Evolutionary conservation across 2,329 filamentous ascomycete species (phyloP).

Genomic region (Fusarium neocosmosporiellum): DNA sequence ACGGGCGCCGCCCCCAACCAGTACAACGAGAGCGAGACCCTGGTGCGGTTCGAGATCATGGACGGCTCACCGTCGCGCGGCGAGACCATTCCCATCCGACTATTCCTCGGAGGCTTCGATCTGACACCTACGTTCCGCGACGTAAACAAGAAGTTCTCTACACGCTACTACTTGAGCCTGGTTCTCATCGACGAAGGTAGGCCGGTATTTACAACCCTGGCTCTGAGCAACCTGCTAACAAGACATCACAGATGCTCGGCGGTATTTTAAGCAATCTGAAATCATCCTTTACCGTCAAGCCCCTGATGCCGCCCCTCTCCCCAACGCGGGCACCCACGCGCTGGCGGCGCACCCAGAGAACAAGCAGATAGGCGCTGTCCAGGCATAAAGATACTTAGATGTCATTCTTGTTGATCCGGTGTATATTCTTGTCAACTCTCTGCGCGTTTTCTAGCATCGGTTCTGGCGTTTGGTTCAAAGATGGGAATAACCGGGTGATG

Average conservation of each 20-base stretch:
- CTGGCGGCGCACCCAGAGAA: constrained; percentile 58
- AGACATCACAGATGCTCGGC: constrained; percentile 78
- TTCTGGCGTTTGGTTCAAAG: constrained; percentile 52
- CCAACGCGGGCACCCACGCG: constrained; percentile 52
- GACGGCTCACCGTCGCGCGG: constrained; percentile 97
- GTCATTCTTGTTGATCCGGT: constrained; percentile 18
- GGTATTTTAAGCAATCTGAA: constrained; percentile 99
- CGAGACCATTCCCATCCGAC: constrained; percentile 93
- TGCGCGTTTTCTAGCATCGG: constrained; percentile 52
- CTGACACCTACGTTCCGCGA: constrained; percentile 98
- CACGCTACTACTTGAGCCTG: constrained; percentile 94
- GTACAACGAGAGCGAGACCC: constrained; percentile 98
- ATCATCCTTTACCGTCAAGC: constrained; percentile 94
- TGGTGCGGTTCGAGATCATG: constrained; percentile 99
- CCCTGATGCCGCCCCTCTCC: constrained; percentile 60
- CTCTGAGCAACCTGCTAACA: constrained; percentile 26
- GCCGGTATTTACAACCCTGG: constrained; percentile 34
- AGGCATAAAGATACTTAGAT: constrained; percentile 34
- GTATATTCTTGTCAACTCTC: constrained; percentile 42
- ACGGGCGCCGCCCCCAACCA: constrained; percentile 97
- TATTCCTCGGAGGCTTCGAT: constrained; percentile 98
- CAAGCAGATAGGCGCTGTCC: constrained; percentile 50
- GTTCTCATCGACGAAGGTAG: constrained; percentile 94
- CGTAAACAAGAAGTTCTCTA: constrained; percentile 99
- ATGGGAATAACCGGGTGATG: constrained; percentile 40